Base-by-base conservation (phyloP, 2,329 filamentous ascomycete genomes). In the Pseudogymnoascus sp. region DNA sequence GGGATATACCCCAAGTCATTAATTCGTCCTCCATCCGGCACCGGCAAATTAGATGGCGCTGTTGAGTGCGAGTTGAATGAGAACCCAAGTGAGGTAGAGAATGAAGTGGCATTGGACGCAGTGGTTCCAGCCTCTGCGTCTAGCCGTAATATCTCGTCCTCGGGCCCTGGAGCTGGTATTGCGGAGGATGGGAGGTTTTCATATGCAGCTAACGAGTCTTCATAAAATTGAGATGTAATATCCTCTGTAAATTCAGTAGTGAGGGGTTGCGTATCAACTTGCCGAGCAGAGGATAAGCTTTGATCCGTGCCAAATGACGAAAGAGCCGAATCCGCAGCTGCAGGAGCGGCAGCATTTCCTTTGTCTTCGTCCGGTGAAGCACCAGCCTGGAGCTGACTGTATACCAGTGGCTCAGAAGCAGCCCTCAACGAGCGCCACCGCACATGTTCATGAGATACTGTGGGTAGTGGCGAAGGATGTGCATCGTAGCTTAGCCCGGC, bases 201-300 rank as follows among this genome's bases (percentile, higher is more conserved):
- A 71, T 96, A 85, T 12, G 88, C 77, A 1, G 86, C 83, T 59
- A 96, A 81, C 0, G 91, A 95, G 70, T 93, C 85, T 67, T 95
- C 84, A 69, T 91, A 89, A 73, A 95, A 96, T 63, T 87, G 82
- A 3, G 84, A 82, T 3, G 87, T 74, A 0, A 79, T 66, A 16
- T 77, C 72, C 28, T 72, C 67, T 38, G 67, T 59, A 8, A 67
- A 67, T 63, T 67, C 62, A 1, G 63, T 38, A 44, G 64, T 67
- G 8, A 65, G 66, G 12, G 21, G n/a, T 34, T 37, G 37, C 4
- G 60, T 61, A 46, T 69, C 66, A 4, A 66, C 66, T 1, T 67
- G 16, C 21, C 69, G 67, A 62, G 66, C 66, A 7, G 69, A 46
- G 16, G 68, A 64, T n/a, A 65, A 69, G 23, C 50, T 56, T 56